Base-by-base conservation (phyloP, 768 basidiomycete species). In the Cystobasidium tubakii region DNA sequence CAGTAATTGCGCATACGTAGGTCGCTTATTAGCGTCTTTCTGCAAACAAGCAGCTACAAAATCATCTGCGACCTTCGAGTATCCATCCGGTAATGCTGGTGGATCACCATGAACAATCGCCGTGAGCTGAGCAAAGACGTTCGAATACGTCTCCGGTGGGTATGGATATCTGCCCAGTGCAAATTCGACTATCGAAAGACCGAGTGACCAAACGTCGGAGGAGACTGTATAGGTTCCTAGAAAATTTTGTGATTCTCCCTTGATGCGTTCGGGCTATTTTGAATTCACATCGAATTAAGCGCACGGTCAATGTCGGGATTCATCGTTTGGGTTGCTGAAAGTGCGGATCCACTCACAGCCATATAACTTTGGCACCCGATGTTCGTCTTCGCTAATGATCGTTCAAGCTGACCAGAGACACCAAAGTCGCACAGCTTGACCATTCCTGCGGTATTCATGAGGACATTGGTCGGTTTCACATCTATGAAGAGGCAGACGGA, bases 311-410 rank as follows among this genome's bases (percentile, higher is more conserved):
- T n/a, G n/a, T n/a, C n/a, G n/a, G n/a, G n/a, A n/a, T n/a, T n/a
- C n/a, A n/a, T n/a, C n/a, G n/a, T n/a, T n/a, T n/a, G n/a, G n/a
- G n/a, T n/a, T n/a, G n/a, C n/a, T n/a, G n/a, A n/a, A n/a, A n/a
- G n/a, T n/a, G n/a, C n/a, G n/a, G n/a, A n/a, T n/a, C 29, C 33
- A 85, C 89, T 81, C 81, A 92, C 92, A 62, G 95, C 95, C 93
- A 99, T 98, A 82, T 99, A 99, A 75, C 88, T 89, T 81, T 99
- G 96, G 80, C 96, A 99, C 7, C 96, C 96, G 44, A 99, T 97
- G 79, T 98, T 98, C 6, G 96, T 99, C 82, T 94, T 95, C 21
- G 96, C 96, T 25, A 99, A 84, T 71, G 89, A 90, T 81, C 92
- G 92, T 82, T 99, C 95, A 44, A 99, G 86, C 80, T 99, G 94